Percentiles rank a stretch among this genome's conserved stretches.
phyloP scores from a whole-genome alignment of 2,329 filamentous ascomycete genomes.

The Dactylellina haptotyla region DNA sequence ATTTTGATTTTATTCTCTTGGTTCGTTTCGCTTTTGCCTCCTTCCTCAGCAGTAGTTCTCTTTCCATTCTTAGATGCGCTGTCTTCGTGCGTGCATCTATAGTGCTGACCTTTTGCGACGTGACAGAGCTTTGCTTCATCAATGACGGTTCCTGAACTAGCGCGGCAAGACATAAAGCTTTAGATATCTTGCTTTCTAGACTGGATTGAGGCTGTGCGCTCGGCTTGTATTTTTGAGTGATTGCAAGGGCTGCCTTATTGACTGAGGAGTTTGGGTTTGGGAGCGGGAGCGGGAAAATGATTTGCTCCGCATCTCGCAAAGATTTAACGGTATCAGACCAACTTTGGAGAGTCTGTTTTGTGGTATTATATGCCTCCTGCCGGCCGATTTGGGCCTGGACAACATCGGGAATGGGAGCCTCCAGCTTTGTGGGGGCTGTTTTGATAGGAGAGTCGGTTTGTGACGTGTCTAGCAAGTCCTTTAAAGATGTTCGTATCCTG shows the following conservation, averaged over 20 bases:
- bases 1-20: conserved; percentile 99
- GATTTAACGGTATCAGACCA: conserved; percentile 97
- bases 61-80: conserved; percentile 78
- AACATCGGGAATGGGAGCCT: conserved; percentile 82
- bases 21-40: conserved; percentile 88
- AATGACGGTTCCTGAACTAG: conserved; percentile 66
- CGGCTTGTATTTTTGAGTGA: conserved; percentile 68
- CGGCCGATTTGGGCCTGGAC: conserved; percentile 88
- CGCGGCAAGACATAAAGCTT: background rate
- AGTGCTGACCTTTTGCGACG: conserved; percentile 74
- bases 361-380: conserved; percentile 84
- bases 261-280: conserved; percentile 70
- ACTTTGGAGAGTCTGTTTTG: conserved; percentile 85
- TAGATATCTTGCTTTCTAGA: conserved; percentile 16
- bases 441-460: conserved; percentile 52
- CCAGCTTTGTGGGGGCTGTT: conserved; percentile 70
- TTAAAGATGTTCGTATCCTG: conserved; percentile 60
- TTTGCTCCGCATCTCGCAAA: conserved; percentile 88
- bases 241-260: conserved; percentile 61
- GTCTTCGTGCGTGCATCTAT: background rate
- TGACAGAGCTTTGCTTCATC: conserved; percentile 70
- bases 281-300: conserved; percentile 82
- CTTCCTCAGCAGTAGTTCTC: conserved; percentile 88
- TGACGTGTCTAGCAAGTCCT: background rate
- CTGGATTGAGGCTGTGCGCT: background rate